Evolutionary conservation across 148 eudicot species (phyloP).

Genomic region (Arbutus unedo): DNA sequence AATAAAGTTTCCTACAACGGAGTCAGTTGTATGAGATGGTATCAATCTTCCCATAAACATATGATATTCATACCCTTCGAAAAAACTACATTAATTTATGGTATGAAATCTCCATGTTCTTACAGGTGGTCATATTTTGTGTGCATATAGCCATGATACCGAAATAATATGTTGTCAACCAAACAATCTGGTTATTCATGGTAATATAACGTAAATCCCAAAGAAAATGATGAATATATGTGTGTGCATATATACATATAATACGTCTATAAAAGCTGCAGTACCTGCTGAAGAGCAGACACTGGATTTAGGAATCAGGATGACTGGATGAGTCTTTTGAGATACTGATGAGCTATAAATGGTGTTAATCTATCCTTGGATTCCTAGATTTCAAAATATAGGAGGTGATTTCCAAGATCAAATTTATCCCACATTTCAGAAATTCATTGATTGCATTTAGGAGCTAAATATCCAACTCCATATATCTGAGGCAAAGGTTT

Average conservation of each 20-base stretch:
- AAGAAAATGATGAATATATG: background rate
- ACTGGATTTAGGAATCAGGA: background rate
- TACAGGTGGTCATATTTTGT: background rate
- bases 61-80: background rate
- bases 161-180: background rate
- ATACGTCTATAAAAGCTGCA: background rate
- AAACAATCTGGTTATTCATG: background rate
- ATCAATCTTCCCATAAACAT: background rate
- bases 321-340: background rate
- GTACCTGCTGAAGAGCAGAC: background rate
- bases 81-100: background rate
- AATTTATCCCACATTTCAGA: background rate
- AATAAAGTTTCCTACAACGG: background rate
- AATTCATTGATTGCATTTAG: background rate
- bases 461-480: background rate
- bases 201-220: background rate
- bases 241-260: too few species aligned
- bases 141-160: background rate
- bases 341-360: background rate
- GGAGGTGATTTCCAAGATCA: background rate
- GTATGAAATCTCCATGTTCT: background rate
- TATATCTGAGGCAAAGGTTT: background rate
- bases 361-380: background rate
- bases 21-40: background rate
- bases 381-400: background rate